phyloP scores from a whole-genome alignment of 768 basidiomycete genomes.

The Porphyrellus cyaneotinctus region DNA sequence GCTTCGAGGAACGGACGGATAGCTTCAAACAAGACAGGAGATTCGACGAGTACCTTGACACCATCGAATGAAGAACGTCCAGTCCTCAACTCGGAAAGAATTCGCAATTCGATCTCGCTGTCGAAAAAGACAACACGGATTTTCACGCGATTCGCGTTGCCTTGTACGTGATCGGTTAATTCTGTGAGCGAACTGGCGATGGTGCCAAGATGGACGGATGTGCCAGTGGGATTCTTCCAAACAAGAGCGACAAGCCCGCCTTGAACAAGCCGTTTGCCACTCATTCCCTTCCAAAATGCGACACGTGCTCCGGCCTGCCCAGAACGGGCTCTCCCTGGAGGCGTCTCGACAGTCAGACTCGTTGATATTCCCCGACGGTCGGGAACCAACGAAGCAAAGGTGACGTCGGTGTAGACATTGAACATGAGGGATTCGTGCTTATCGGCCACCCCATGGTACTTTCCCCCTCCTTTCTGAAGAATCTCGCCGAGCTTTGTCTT shows the following conservation, averaged over 20 bases:
- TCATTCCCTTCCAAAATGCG: conserved; percentile 59
- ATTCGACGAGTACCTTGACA: conserved; percentile 49
- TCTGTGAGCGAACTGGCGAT: conserved; percentile 43
- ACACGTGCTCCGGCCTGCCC: conserved; percentile 35
- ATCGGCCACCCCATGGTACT: conserved; percentile 44
- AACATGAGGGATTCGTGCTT: conserved; percentile 51
- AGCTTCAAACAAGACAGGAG: conserved; percentile 62
- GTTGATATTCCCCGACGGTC: conserved; percentile 52
- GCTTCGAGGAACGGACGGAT: conserved; percentile 66
- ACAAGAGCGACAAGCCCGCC: conserved; percentile 65
- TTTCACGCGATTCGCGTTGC: conserved; percentile 32
- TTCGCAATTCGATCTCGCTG: conserved; percentile 46
- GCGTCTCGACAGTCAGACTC: conserved; percentile 45
- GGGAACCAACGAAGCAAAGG: conserved; percentile 44
- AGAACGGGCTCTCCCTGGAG: conserved; percentile 53
- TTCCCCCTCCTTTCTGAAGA: conserved; percentile 53
- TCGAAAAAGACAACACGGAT: conserved; percentile 60
- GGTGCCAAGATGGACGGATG: conserved; percentile 53
- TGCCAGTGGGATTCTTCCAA: conserved; percentile 34
- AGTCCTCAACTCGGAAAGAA: conserved; percentile 37
- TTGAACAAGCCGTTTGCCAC: conserved; percentile 53
- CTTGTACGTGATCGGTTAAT: conserved; percentile 41
- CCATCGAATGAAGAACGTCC: conserved; percentile 20
- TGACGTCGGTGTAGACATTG: conserved; percentile 56
- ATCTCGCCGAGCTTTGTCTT: conserved; percentile 43